phyloP scores from a whole-genome alignment of 192 early-diverging fungal species.

The Cetraspora pellucida region DNA sequence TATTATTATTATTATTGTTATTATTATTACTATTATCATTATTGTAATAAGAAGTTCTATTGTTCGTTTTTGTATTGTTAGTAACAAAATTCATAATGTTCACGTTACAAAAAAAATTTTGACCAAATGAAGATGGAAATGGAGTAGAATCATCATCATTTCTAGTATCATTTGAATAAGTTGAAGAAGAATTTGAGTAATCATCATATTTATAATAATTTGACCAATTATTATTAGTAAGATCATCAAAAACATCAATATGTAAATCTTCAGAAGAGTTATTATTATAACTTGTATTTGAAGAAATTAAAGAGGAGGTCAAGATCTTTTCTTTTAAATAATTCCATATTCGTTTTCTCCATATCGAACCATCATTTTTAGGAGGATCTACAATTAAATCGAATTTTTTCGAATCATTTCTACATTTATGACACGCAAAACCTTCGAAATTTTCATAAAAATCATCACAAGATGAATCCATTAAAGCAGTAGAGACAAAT shows the following conservation, averaged over 20 bases:
- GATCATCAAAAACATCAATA: neutral
- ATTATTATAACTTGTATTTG: neutral
- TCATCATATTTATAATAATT: neutral
- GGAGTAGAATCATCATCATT: neutral
- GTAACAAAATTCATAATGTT: neutral
- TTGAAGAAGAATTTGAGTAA: neutral
- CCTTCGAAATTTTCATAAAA: neutral
- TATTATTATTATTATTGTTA: neutral
- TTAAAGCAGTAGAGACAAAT: slow-evolving; percentile 9
- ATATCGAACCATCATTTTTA: neutral
- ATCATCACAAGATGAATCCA: neutral
- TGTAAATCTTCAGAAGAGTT: neutral
- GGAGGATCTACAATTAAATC: no score
- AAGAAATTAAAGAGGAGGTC: neutral
- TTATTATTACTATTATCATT: neutral
- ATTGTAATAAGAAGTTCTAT: neutral
- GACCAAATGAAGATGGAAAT: slow-evolving; percentile 13
- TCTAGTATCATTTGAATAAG: neutral
- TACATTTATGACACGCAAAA: no score
- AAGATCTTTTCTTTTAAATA: neutral
- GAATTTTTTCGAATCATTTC: no score
- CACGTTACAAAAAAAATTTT: neutral
- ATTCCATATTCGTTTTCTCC: slow-evolving; percentile 13
- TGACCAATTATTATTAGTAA: neutral
- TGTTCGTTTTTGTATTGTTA: neutral